Base-by-base conservation (phyloP, 2,329 filamentous ascomycete genomes). In the Herpotrichia juniperi region DNA sequence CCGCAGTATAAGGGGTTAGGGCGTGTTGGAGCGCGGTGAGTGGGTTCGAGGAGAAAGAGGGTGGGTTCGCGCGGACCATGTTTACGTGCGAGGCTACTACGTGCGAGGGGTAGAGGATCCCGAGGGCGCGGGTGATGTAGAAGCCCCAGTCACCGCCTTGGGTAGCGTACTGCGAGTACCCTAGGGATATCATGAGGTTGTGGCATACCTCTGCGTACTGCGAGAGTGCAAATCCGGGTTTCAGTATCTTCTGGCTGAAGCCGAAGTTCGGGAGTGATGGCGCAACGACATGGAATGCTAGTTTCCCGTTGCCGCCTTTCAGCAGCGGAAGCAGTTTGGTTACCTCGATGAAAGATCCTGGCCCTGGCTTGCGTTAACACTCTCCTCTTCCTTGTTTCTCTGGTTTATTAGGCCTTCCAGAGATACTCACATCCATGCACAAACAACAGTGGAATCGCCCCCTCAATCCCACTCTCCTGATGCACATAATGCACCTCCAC, bases 121-220 rank as follows among this genome's bases (percentile, higher is more conserved):
- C 83, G 50, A 92, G 81, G 9, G 79, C 72, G 2, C 88, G 81
- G 10, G 86, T 87, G 59, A 91, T 82, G 60, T 81, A 79, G 65
- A 80, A 85, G 16, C 88, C 89, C 87, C 87, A 90, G 64, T 91
- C 88, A 24, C 88, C 88, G 56, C 86, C 87, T 71, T 89, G 76
- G 6, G 78, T 75, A 1, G 75, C 61, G 44, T 73, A 89, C 72
- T 84, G 75, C 2, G 78, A 58, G 64, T 89, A 91, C 0, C 87
- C 87, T 2, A 91, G 78, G 11, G 80, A 79, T 6, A 82, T 72
- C 88, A 92, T 92, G 8, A 91, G 73, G 50, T 84, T 85, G 68
- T 91, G 83, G 57, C 84, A 76, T 0, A 80, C 79, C 67, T 90
- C 84, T 2, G 85, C 85, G 60, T 88, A 87, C 57, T 88, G 82